These are phyloP conservation scores for Escallonia herrerae DNA, from an alignment of 129 eudicot species.

Conservation along the genomic window DNA sequence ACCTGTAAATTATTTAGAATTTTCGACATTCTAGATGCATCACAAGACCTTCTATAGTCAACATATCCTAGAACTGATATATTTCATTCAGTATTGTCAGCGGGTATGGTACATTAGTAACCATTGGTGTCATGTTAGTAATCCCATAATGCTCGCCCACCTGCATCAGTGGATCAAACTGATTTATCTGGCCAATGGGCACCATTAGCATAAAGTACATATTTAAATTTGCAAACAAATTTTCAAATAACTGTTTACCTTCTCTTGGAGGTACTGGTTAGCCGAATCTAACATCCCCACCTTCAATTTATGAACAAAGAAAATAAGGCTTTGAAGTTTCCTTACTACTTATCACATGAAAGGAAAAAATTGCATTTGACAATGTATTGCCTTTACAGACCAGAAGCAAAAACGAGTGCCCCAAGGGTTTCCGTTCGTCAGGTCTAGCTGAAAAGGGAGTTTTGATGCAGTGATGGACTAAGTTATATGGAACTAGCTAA, in stretches of 20 bases:
- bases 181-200: not conserved
- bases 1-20: too few relatives aligned
- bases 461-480: too few relatives aligned
- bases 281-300: not conserved
- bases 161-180: slow-evolving; percentile 23
- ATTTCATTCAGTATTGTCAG: slow-evolving; percentile 57
- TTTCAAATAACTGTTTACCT: slow-evolving; percentile 9
- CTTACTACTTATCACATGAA: too few relatives aligned
- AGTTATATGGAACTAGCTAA: too few relatives aligned
- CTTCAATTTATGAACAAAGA: not conserved
- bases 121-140: slow-evolving; percentile 33
- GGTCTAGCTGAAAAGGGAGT: too few relatives aligned
- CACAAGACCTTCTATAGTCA: not conserved
- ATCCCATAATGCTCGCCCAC: slow-evolving; percentile 53
- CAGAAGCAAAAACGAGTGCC: too few relatives aligned
- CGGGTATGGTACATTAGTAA: slow-evolving; percentile 43
- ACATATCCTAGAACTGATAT: slow-evolving; percentile 43
- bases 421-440: too few relatives aligned
- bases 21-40: too few relatives aligned
- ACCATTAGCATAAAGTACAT: not conserved
- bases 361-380: too few relatives aligned
- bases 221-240: not conserved
- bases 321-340: too few relatives aligned
- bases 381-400: too few relatives aligned
- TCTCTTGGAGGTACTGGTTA: slow-evolving; percentile 17